phyloP scores from a whole-genome alignment of 768 basidiomycete species.

The Gymnopilus junonius region DNA sequence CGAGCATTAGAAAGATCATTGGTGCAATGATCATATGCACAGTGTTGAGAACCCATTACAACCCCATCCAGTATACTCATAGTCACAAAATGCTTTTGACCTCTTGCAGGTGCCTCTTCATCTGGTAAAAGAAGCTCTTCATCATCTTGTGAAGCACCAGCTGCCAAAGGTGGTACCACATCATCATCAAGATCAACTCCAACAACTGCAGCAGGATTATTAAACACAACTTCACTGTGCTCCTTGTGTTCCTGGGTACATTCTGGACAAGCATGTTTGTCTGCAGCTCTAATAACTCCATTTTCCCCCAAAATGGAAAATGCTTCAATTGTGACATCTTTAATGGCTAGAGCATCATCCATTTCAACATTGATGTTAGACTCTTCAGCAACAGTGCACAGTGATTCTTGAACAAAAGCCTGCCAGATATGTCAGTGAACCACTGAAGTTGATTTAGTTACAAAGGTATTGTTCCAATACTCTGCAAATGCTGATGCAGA shows the following conservation, averaged over 20 bases:
- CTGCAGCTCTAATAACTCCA: constrained; percentile 6
- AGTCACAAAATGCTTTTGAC: background rate
- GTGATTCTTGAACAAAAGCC: constrained; percentile 12
- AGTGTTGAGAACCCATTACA: constrained; percentile 21
- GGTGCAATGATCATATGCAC: constrained; percentile 27
- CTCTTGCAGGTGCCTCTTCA: too few species aligned
- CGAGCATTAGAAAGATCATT: constrained; percentile 21
- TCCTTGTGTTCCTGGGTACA: constrained; percentile 16
- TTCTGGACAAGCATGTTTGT: constrained; percentile 13
- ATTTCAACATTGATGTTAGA: background rate
- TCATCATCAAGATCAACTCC: too few species aligned
- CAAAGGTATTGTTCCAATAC: constrained; percentile 21
- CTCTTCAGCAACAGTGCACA: background rate
- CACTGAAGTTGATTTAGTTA: background rate
- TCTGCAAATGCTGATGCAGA: background rate
- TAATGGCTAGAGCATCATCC: background rate
- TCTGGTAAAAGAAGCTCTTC: too few species aligned
- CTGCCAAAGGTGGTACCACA: too few species aligned
- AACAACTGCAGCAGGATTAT: background rate
- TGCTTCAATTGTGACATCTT: background rate
- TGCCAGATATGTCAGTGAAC: constrained; percentile 4
- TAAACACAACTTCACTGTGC: background rate
- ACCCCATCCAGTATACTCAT: constrained; percentile 22
- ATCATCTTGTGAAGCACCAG: too few species aligned
- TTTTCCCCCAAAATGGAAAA: constrained; percentile 10